These are phyloP conservation scores for Dothiorella sarmentorum DNA, from an alignment of 2,329 filamentous ascomycete genomes.

Conservation along the genomic window DNA sequence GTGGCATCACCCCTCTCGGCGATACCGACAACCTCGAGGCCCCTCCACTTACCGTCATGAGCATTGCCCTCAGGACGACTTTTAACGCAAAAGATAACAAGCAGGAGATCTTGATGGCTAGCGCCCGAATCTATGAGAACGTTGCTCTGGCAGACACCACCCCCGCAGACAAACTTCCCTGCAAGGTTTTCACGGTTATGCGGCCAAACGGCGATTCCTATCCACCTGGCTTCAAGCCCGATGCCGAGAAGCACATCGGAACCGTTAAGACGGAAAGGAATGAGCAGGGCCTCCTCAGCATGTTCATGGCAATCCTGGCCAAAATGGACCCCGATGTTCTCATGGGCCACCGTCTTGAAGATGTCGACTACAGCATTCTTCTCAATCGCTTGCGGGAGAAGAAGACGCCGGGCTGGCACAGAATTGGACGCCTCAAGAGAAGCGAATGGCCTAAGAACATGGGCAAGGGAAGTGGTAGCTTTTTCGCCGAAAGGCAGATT, in stretches of 20 bases:
- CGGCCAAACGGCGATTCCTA: slow-evolving; percentile 73
- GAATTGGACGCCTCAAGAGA: slow-evolving; percentile 81
- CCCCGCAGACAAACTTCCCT: slow-evolving; percentile 81
- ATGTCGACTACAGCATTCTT: slow-evolving; percentile 90
- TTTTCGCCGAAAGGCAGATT: slow-evolving; percentile 88
- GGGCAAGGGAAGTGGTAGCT: slow-evolving; percentile 79
- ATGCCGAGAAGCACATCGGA: slow-evolving; percentile 71
- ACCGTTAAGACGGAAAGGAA: slow-evolving; percentile 77
- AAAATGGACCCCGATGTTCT: slow-evolving; percentile 89
- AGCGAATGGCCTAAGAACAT: slow-evolving; percentile 83
- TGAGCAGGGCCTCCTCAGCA: slow-evolving; percentile 79
- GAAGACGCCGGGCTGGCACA: slow-evolving; percentile 91
- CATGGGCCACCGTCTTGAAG: slow-evolving; percentile 92
- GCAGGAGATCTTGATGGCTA: slow-evolving; percentile 90
- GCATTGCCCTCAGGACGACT: slow-evolving; percentile 78
- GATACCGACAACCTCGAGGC: slow-evolving; percentile 79
- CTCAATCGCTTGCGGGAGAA: slow-evolving; percentile 82
- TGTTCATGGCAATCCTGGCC: slow-evolving; percentile 86
- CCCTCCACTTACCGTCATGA: slow-evolving; percentile 94
- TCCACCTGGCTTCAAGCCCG: slow-evolving; percentile 79
- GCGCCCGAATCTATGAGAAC: slow-evolving; percentile 88
- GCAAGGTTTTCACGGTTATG: slow-evolving; percentile 87
- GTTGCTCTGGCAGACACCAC: slow-evolving; percentile 84
- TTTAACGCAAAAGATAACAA: slow-evolving; percentile 93
- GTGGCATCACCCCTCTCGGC: slow-evolving; percentile 66